Percentiles rank a stretch among this genome's conserved stretches.
These are phyloP conservation scores for Daucus carota DNA, from an alignment of 129 eudicot species.

Conservation along the genomic window DH1_v3.0 NC_030385.2:991001-991500, in stretches of 20 bases:
- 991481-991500: slow-evolving; percentile 42
- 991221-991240: slow-evolving; percentile 74
- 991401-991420: slow-evolving; percentile 2
- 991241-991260: slow-evolving; percentile 71
- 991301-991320: slow-evolving; percentile 52
- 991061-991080: background rate
- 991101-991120: slow-evolving; percentile 31
- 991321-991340: slow-evolving; percentile 24
- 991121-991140: slow-evolving; percentile 37
- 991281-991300: slow-evolving; percentile 70
- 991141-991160: slow-evolving; percentile 65
- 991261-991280: slow-evolving; percentile 79
- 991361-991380: slow-evolving; percentile 7
- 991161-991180: slow-evolving; percentile 64
- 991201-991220: slow-evolving; percentile 88
- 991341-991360: background rate
- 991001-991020: slow-evolving; percentile 11
- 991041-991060: slow-evolving; percentile 15
- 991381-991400: background rate
- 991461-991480: slow-evolving; percentile 33
- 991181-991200: slow-evolving; percentile 88
- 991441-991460: slow-evolving; percentile 38
- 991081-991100: slow-evolving; percentile 28
- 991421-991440: slow-evolving; percentile 15
- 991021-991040: background rate